These are phyloP conservation scores for Aspergillus sp. DNA, from an alignment of 2,329 filamentous ascomycete genomes.

Conservation along the genomic window DNA sequence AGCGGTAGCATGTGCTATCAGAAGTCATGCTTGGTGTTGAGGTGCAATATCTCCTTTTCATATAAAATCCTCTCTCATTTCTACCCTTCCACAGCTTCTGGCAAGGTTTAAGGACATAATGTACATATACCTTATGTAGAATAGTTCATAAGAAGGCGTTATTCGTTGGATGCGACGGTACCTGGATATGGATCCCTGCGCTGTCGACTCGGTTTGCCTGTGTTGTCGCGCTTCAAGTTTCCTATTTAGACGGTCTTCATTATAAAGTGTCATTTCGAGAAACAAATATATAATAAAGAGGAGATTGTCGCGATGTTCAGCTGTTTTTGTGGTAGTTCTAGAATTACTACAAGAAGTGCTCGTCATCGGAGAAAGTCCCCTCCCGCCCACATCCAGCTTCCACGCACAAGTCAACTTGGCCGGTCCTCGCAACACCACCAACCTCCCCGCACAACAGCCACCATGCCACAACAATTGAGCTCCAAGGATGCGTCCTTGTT, in stretches of 20 bases:
- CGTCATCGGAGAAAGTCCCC: conserved; percentile 5
- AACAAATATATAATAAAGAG: too few species aligned
- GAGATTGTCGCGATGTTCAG: too few species aligned
- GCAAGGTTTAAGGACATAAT: conserved; percentile 1
- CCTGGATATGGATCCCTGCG: too few species aligned
- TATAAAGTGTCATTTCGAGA: too few species aligned
- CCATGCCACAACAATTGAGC: conserved; percentile 43
- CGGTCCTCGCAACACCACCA: conserved; percentile 13
- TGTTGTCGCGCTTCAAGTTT: too few species aligned
- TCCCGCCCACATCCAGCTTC: conserved; percentile 30
- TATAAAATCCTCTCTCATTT: background rate
- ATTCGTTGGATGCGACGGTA: background rate
- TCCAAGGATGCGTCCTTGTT: conserved; percentile 94
- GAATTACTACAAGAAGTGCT: background rate
- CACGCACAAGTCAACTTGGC: conserved; percentile 24
- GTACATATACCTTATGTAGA: background rate
- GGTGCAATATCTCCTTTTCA: background rate
- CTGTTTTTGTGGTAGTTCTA: too few species aligned
- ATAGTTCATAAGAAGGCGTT: conserved; percentile 2
- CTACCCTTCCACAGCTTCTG: background rate
- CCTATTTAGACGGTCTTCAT: too few species aligned
- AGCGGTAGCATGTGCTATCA: conserved; percentile 8
- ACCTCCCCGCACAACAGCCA: conserved; percentile 24
- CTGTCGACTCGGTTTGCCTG: too few species aligned
- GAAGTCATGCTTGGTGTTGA: background rate